Evolutionary conservation across 257 asterid species (phyloP), one percentile per base, ranked within the genome.

Genomic region (Solanum sejunctum): DNA sequence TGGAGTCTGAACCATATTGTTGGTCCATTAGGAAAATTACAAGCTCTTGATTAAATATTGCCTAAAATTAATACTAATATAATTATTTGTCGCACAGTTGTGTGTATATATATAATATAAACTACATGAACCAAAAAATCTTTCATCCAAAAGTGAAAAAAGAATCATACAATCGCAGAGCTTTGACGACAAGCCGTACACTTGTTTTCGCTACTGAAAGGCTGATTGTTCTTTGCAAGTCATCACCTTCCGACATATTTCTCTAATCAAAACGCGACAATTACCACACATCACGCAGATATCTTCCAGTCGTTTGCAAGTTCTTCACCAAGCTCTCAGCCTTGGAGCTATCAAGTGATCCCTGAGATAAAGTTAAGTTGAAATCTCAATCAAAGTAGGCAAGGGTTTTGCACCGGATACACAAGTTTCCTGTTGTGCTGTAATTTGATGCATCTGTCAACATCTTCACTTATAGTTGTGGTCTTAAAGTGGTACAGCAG

Each of bases 251-350:
- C 56, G 21, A 43, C 11, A 75, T 16, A 52, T 78, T 78, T 26
- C 49, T 26, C 26, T 58, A 56, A 23, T 41, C 52, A 66, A 66
- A 66, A 23, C 12, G 15, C n/a, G 15, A 41, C 56, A 49, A 61
- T 95, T 84, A 95, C 98, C 98, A 95, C 57, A 95, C 97, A 70
- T 94, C 98, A 2, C 98, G 95, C 80, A 95, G 88, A 67, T 95
- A 95, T 83, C 98, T 92, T 84, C 98, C 98, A 1, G 85, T 86
- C 51, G 84, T 91, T 80, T 93, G 97, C 84, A 95, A 93, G 89
- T 93, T 95, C 92, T 95, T 95, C 91, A 94, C 97, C 86, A 91
- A 71, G 87, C 92, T 85, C 92, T 95, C 98, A 6, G 98, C 93
- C 91, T 90, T 87, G 7, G 98, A 85, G 92, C 94, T 90, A 86